Evolutionary conservation across 345 rosid genomes (phyloP).

Genomic region (Acer campestre): DNA sequence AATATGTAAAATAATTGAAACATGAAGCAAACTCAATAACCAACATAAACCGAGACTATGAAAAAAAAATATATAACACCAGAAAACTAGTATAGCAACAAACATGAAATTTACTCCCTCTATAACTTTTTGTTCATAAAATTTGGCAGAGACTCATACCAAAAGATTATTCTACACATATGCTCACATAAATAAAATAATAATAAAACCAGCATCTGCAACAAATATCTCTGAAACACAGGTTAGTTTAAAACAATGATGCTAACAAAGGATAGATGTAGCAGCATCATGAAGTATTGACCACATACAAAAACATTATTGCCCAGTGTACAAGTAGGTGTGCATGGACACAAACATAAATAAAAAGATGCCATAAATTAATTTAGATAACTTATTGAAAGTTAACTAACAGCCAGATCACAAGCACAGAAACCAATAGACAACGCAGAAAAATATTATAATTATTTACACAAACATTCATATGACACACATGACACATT

Average conservation of each 20-base stretch:
- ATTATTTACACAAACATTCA: neutral
- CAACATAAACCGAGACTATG: constrained; percentile 1
- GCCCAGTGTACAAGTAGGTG: neutral
- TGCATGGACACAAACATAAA: neutral
- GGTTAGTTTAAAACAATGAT: constrained; percentile 5
- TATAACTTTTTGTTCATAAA: neutral
- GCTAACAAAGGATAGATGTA: neutral
- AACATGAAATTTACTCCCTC: constrained; percentile 7
- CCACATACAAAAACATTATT: neutral
- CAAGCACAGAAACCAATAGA: constrained; percentile 4
- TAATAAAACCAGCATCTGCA: neutral
- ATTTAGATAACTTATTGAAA: neutral
- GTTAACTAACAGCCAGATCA: neutral
- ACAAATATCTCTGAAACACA: neutral
- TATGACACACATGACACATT: neutral
- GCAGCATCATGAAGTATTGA: neutral
- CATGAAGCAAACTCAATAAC: neutral
- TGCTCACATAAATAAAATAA: neutral
- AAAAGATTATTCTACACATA: constrained; percentile 6
- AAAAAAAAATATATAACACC: neutral
- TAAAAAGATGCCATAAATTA: neutral
- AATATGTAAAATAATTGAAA: neutral
- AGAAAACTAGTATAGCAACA: neutral
- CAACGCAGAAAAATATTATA: neutral
- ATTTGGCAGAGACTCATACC: neutral